Conservation (phyloP, 495 filamentous ascomycete species). For the Tetracladium setigerum region DNA sequence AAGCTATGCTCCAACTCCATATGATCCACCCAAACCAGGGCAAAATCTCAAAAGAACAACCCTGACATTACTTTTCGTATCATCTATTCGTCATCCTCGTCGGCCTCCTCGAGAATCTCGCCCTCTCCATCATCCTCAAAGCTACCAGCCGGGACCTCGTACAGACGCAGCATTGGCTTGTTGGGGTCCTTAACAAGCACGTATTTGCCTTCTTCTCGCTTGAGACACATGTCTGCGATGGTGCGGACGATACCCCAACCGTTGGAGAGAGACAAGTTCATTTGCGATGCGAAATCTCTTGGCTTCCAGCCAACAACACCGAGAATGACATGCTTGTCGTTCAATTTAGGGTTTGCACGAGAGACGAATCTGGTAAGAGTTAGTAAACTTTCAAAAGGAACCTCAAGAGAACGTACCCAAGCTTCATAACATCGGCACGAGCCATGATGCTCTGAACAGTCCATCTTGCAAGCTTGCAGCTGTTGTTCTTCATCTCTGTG, state of each 20-base stretch:
- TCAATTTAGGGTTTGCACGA: conserved; percentile 80
- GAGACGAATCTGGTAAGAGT: conserved; percentile 70
- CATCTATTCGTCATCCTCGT: conserved; percentile 18
- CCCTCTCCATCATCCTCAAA: conserved; percentile 63
- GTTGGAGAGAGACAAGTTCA: conserved; percentile 93
- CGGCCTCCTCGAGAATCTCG: conserved; percentile 17
- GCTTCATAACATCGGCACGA: conserved; percentile 94
- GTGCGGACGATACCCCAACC: conserved; percentile 99
- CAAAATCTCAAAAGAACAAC: neutral
- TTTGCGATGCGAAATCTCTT: conserved; percentile 90
- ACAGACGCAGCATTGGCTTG: conserved; percentile 84
- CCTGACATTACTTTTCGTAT: neutral
- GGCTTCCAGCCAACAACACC: conserved; percentile 97
- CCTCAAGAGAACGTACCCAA: conserved; percentile 54
- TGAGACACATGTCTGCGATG: conserved; percentile 82
- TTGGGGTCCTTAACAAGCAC: conserved; percentile 84
- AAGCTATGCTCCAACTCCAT: neutral
- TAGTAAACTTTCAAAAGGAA: neutral
- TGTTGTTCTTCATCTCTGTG: conserved; percentile 99
- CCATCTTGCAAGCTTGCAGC: conserved; percentile 94
- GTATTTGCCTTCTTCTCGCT: conserved; percentile 66
- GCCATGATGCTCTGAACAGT: conserved; percentile 92
- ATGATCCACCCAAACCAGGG: no score
- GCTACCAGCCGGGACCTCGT: conserved; percentile 78
- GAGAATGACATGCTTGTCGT: conserved; percentile 85